A percentile compares a stretch with the other conserved stretches of the same genome.
Conservation (phyloP, 164 flowering plant species). For the Houttuynia cordata region DNA sequence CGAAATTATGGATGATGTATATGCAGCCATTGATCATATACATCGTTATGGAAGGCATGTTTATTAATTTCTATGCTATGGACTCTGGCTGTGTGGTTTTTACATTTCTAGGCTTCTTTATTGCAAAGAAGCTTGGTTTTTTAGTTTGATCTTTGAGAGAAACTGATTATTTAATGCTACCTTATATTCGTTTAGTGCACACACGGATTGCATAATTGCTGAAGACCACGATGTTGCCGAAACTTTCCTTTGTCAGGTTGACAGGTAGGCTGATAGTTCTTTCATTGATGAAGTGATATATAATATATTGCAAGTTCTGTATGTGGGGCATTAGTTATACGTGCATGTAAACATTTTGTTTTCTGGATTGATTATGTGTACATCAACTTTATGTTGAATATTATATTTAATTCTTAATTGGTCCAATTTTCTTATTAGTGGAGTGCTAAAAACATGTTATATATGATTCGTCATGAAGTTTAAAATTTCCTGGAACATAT, state of each 20-base stretch:
- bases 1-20: conserved; percentile 85
- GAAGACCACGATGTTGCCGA: conserved; percentile 75
- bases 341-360: too few relatives aligned
- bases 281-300: not conserved
- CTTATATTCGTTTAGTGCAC: conserved; percentile 48
- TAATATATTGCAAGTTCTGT: not conserved
- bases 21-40: conserved; percentile 84
- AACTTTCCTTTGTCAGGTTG: conserved; percentile 66
- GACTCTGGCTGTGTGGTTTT: not conserved
- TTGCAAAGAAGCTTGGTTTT: too few relatives aligned
- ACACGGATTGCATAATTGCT: conserved; percentile 81
- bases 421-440: not conserved
- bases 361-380: too few relatives aligned
- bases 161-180: not conserved
- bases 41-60: conserved; percentile 85
- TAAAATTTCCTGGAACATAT: not conserved
- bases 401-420: not conserved
- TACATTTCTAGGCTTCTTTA: not conserved
- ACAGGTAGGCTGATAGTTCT: conserved; percentile 39
- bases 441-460: not conserved
- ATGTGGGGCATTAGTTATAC: too few relatives aligned
- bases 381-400: too few relatives aligned
- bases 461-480: too few relatives aligned
- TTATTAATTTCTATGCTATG: not conserved
- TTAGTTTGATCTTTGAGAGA: not conserved